A percentile compares a stretch with the other conserved stretches of the same genome.
These are phyloP conservation scores for Aspergillus floridensis DNA, from an alignment of 2,329 filamentous ascomycete species.

Conservation along the genomic window DNA sequence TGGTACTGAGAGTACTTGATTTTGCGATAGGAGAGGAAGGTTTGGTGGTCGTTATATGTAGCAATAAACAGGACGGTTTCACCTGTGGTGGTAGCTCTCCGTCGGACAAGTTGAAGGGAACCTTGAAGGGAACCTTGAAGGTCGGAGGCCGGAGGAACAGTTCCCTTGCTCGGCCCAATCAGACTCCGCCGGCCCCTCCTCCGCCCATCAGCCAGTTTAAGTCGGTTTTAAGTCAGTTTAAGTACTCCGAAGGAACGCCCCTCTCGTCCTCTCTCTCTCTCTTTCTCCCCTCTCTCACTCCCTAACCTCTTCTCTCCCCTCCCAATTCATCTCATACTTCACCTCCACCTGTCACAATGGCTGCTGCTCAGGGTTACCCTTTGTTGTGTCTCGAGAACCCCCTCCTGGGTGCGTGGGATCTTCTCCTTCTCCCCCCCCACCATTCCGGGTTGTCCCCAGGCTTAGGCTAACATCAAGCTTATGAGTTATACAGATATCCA, in stretches of 20 bases:
- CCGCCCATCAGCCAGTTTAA: constrained; percentile 2
- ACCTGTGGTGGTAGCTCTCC: no score
- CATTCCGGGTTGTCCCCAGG: background rate
- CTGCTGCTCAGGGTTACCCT: constrained; percentile 73
- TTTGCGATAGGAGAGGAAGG: no score
- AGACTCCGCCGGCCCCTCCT: constrained; percentile 15
- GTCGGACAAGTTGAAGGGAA: background rate
- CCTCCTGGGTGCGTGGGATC: constrained; percentile 66
- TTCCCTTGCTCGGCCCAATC: constrained; percentile 7
- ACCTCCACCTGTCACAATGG: constrained; percentile 55
- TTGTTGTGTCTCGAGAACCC: constrained; percentile 96
- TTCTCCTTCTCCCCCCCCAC: background rate
- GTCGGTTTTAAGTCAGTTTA: constrained; percentile 12
- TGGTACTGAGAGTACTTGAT: no score
- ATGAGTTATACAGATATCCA: constrained; percentile 70
- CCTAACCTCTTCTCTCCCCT: constrained; percentile 10
- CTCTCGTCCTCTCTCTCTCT: constrained; percentile 11
- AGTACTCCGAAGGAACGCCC: background rate
- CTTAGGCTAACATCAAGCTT: constrained; percentile 26
- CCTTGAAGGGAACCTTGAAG: background rate
- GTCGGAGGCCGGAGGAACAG: constrained; percentile 1
- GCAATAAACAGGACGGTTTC: no score
- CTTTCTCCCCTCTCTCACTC: constrained; percentile 10
- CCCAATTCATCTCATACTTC: constrained; percentile 6
- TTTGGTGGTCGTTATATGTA: background rate